Base-by-base conservation (phyloP, 2,329 filamentous ascomycete species). In the Ceratocystis eucalypticola region DNA sequence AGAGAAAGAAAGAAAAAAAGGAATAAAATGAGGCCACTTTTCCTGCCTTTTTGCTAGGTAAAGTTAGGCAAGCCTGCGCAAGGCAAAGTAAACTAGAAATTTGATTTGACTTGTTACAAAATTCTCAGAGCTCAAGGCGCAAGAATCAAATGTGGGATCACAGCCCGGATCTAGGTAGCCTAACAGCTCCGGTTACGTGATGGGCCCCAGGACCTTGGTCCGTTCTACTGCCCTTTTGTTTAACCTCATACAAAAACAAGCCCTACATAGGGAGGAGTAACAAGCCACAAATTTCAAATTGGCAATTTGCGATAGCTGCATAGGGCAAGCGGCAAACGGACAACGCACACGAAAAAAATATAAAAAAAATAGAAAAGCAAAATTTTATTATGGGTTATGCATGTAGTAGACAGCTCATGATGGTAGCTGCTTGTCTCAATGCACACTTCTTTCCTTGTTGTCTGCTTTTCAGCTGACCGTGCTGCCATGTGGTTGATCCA, bases 201-300 rank as follows among this genome's bases (percentile, higher is more conserved):
- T 41, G 12, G 10, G 37, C 10, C 12, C 37, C 15, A 41, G 37
- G 37, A 15, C 37, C 12, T 41, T 10, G 10, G 37, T 41, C 37
- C 37, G 37, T 5, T 41, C 37, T 41, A 41, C 37, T 57, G 1
- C 55, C 25, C 25, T 33, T 59, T 28, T 59, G 28, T 20, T 59
- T n/a, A 30, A 59, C 55, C 33, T 17, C 28, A 59, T 59, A 59
- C 55, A 59, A 59, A 25, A 25, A 10, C 37, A 28, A 22, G 37
- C 37, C 37, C 17, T 17, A 59, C 55, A n/a, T 8, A 59, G 55
- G 55, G 55, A 59, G 28, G 53, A 25, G 20, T 7, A 25, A 15
- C 48, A 59, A 30, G 55, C 55, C 55, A 59, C 55, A n/a, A 59
- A 59, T 59, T 59, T 30, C n/a, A 59, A 55, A 12, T 55, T 55